Evolutionary conservation across 2,329 filamentous ascomycete genomes (phyloP).

Genomic region (Cladophialophora chaetospira): DNA sequence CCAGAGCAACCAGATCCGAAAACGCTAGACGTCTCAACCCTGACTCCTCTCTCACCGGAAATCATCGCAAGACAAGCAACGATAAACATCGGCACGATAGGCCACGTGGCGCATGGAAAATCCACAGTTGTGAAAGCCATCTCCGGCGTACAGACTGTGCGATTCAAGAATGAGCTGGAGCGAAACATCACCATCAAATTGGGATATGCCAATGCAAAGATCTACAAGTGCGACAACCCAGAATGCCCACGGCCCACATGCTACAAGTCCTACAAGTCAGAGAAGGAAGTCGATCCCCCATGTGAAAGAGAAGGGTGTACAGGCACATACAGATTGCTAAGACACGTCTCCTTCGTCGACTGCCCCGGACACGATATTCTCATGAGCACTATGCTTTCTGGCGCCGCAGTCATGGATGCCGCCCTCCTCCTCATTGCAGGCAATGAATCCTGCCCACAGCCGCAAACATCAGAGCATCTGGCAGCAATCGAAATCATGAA

Average conservation of each 20-base stretch:
- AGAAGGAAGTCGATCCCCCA: constrained; percentile 96
- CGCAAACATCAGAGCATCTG: constrained; percentile 97
- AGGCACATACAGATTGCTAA: constrained; percentile 82
- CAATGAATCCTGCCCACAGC: constrained; percentile 97
- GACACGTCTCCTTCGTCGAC: constrained; percentile 97
- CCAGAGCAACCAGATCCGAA: constrained; percentile 93
- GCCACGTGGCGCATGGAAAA: constrained; percentile 98
- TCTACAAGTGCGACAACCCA: constrained; percentile 95
- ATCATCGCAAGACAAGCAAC: constrained; percentile 98
- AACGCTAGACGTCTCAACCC: constrained; percentile 76
- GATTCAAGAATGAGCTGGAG: constrained; percentile 99
- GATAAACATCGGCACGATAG: constrained; percentile 98
- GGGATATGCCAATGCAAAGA: constrained; percentile 98
- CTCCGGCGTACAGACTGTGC: constrained; percentile 96
- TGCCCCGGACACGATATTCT: constrained; percentile 99
- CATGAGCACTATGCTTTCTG: constrained; percentile 99
- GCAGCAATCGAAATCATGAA: constrained; percentile 99
- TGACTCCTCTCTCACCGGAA: constrained; percentile 87
- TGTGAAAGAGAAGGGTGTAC: constrained; percentile 91
- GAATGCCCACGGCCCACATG: constrained; percentile 92
- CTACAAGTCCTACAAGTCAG: constrained; percentile 96
- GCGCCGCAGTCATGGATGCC: constrained; percentile 98
- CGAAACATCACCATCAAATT: constrained; percentile 99
- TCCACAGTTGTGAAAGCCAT: constrained; percentile 99
- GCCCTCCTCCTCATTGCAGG: constrained; percentile 94